Evolutionary conservation across 2,329 filamentous ascomycete genomes (phyloP).

Genomic region (Corinectria fuckeliana): DNA sequence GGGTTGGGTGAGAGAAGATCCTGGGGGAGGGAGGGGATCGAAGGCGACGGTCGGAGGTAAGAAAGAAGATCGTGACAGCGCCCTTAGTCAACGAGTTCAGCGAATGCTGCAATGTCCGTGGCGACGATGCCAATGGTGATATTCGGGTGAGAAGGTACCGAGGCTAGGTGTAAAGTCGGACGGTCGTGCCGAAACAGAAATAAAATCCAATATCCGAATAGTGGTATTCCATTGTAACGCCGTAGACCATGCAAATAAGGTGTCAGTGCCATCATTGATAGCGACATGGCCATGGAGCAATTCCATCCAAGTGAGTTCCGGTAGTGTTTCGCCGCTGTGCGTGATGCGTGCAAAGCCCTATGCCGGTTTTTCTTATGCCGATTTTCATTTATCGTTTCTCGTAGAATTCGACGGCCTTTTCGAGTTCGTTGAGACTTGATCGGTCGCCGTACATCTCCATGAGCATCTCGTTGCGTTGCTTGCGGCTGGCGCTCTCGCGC

Average conservation of each 20-base stretch:
- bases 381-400: slow-evolving; percentile 43
- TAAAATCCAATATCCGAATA: slow-evolving; percentile 4
- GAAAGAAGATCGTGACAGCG: not conserved
- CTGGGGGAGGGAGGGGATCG: not conserved
- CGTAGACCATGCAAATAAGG: slow-evolving; percentile 7
- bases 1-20: slow-evolving; percentile 6
- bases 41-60: not conserved
- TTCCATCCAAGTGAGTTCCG: not conserved
- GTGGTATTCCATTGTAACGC: slow-evolving; percentile 11
- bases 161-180: not conserved
- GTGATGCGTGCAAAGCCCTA: not conserved
- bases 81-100: not conserved
- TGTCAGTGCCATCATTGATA: slow-evolving; percentile 1
- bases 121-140: not conserved
- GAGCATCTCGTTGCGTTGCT: slow-evolving; percentile 49
- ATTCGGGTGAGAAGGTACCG: not conserved
- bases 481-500: slow-evolving; percentile 44
- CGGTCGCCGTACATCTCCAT: slow-evolving; percentile 59
- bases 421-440: slow-evolving; percentile 54
- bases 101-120: not conserved
- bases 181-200: not conserved
- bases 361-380: not conserved
- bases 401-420: slow-evolving; percentile 56
- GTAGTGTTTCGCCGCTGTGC: not conserved
- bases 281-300: not conserved